Conservation (phyloP, 768 basidiomycete species). For the Lentinula raphanica region DNA sequence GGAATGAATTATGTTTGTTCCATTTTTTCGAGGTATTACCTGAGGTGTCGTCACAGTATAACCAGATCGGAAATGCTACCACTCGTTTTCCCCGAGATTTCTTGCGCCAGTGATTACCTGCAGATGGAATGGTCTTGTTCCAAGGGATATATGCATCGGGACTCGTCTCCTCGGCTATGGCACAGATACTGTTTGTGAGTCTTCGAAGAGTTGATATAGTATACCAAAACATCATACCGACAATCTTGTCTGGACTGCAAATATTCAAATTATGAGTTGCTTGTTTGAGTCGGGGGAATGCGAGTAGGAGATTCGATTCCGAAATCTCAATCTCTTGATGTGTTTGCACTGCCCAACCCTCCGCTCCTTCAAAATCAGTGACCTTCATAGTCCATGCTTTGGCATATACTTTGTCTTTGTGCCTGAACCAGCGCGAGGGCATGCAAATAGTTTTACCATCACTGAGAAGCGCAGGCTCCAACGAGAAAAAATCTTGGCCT, state of each 20-base stretch:
- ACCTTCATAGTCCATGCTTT: constrained; percentile 14
- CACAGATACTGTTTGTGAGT: no score
- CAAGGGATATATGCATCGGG: background rate
- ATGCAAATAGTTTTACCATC: constrained; percentile 15
- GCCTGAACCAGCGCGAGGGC: constrained; percentile 21
- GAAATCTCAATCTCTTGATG: background rate
- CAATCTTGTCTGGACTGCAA: no score
- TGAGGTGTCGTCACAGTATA: constrained; percentile 25
- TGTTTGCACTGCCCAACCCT: constrained; percentile 17
- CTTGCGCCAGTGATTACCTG: constrained; percentile 10
- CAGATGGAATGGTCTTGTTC: background rate
- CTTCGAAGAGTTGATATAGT: no score
- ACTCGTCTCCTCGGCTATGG: background rate
- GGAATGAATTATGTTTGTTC: constrained; percentile 18
- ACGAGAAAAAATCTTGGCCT: constrained; percentile 21
- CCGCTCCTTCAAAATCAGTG: background rate
- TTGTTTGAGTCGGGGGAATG: background rate
- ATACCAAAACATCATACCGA: no score
- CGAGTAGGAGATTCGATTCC: constrained; percentile 10
- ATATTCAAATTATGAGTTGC: no score
- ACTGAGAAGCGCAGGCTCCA: constrained; percentile 21
- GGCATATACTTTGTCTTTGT: constrained; percentile 10
- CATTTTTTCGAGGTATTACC: constrained; percentile 26
- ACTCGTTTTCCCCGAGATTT: constrained; percentile 13
- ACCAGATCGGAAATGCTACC: constrained; percentile 19